These are phyloP conservation scores for Medakamo hakoo DNA, from an alignment of 139 green algal genomes.

Conservation along the genomic window DNA sequence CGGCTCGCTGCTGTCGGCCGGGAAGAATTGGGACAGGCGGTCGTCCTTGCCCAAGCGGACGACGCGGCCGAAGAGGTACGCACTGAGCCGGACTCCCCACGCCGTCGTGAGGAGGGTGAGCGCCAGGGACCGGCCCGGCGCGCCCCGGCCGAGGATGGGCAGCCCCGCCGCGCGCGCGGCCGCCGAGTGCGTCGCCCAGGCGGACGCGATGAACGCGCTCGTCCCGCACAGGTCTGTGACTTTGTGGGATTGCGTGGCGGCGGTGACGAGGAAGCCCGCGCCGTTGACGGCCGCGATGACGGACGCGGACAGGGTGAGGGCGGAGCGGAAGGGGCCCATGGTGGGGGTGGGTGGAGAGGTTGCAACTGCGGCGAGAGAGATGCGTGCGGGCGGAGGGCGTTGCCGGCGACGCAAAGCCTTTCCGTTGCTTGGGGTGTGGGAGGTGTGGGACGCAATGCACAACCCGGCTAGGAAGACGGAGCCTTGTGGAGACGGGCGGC, in stretches of 20 bases:
- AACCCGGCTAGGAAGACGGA: no score
- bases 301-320: conserved; percentile 5
- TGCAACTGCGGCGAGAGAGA: neutral
- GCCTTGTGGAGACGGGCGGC: no score
- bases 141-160: conserved; percentile 1
- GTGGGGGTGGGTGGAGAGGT: neutral
- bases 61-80: conserved; percentile 24
- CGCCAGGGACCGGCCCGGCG: conserved; percentile 11
- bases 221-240: conserved; percentile 27
- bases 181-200: conserved; percentile 10
- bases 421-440: no score
- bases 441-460: no score
- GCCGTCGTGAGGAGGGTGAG: conserved; percentile 17
- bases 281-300: conserved; percentile 17
- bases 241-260: conserved; percentile 14
- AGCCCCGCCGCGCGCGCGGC: conserved; percentile 2
- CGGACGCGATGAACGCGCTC: conserved; percentile 14
- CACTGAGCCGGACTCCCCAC: conserved; percentile 21
- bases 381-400: neutral
- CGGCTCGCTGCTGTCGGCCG: conserved; percentile 12
- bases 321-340: neutral
- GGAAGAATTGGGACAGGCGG: conserved; percentile 20
- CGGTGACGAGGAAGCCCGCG: conserved; percentile 18
- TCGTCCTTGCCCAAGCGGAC: conserved; percentile 19
- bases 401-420: no score